Evolutionary conservation across 768 basidiomycete species (phyloP).

Genomic region (Gautieria morchelliformis): DNA sequence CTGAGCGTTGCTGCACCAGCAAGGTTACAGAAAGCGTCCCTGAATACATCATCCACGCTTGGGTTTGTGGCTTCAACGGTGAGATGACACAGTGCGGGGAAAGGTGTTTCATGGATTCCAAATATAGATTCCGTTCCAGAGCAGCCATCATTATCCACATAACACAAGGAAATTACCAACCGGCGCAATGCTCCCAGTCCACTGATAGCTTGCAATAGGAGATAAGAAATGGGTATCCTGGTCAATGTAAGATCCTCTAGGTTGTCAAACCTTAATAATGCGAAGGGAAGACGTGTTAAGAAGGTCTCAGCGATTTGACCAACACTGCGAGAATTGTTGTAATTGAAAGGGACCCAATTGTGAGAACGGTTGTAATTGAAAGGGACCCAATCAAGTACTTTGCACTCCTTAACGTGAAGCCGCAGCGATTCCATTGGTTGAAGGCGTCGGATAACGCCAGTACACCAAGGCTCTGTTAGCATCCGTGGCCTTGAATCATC

Average conservation of each 20-base stretch:
- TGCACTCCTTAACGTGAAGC: neutral
- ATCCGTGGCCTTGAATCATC: neutral
- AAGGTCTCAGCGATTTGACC: neutral
- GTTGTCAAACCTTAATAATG: neutral
- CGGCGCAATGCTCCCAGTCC: neutral
- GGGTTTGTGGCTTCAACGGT: neutral
- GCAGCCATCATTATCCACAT: neutral
- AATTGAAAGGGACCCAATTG: no score
- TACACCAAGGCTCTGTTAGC: neutral
- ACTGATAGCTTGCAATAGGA: neutral
- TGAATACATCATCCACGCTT: neutral
- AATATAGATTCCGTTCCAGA: neutral
- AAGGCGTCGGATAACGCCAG: neutral
- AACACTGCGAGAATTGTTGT: no score
- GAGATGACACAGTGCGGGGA: neutral
- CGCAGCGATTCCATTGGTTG: neutral
- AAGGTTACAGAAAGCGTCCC: neutral
- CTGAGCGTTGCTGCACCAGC: neutral
- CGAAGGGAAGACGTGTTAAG: neutral
- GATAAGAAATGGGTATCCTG: neutral
- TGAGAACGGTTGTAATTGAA: no score
- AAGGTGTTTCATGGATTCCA: neutral
- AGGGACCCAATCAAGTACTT: no score
- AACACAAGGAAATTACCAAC: neutral
- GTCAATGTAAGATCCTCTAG: neutral